A percentile compares a stretch with the other conserved stretches of the same genome.
Evolutionary conservation across 1,284 basidiomycete genomes (phyloP).

Genomic region (Volvariella surrecta): DNA sequence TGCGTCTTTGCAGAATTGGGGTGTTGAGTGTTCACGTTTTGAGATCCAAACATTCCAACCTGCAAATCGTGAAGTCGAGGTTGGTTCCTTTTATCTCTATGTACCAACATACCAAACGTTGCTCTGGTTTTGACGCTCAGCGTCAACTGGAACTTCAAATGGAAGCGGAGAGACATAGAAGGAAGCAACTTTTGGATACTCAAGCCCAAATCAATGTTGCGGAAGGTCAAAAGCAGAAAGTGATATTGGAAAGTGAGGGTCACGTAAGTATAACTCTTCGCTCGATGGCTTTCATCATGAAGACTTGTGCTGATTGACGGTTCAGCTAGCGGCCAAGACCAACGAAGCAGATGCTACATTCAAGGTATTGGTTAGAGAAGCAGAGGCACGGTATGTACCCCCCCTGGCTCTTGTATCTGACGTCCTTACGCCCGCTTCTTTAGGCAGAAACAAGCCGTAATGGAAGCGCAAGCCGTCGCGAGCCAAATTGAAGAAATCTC

Average conservation of each 20-base stretch:
- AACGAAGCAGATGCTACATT: constrained; percentile 37
- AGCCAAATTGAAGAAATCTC: constrained; percentile 36
- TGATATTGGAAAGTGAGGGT: constrained; percentile 43
- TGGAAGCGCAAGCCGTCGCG: constrained; percentile 40
- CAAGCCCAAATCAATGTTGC: constrained; percentile 47
- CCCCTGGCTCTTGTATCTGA: neutral
- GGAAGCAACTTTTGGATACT: constrained; percentile 47
- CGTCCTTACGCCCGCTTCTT: constrained; percentile 11
- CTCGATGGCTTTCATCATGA: neutral
- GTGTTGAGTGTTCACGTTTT: constrained; percentile 44
- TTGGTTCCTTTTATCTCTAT: constrained; percentile 12
- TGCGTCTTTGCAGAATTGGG: constrained; percentile 32
- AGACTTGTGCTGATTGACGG: neutral
- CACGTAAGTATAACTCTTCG: constrained; percentile 20
- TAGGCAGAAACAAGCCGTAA: constrained; percentile 34
- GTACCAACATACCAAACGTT: neutral
- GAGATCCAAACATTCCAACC: constrained; percentile 47
- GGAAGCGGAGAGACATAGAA: constrained; percentile 44
- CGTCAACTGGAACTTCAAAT: constrained; percentile 47
- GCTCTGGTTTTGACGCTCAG: constrained; percentile 14
- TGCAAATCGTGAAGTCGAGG: constrained; percentile 42
- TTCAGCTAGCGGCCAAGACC: constrained; percentile 31
- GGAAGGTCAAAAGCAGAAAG: constrained; percentile 43
- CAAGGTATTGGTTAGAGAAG: constrained; percentile 35
- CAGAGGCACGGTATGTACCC: constrained; percentile 26